phyloP scores from a whole-genome alignment of 352 stramenopile species.

The Pythium rishiriense region DNA sequence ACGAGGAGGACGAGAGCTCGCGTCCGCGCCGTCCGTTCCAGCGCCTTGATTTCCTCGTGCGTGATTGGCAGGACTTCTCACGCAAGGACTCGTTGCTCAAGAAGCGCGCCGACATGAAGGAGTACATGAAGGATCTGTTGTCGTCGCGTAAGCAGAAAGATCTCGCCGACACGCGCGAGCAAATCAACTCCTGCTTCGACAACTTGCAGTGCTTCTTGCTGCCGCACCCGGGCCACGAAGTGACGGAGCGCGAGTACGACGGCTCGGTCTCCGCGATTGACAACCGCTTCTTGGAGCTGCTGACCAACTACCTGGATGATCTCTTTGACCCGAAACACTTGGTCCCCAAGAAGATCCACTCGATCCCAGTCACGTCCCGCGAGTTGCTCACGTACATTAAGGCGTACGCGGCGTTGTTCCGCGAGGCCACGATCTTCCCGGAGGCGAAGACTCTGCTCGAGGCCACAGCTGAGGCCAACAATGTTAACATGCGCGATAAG shows the following conservation, averaged over 20 bases:
- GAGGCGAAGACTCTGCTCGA: conserved; percentile 97
- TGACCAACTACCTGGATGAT: conserved; percentile 94
- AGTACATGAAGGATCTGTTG: conserved; percentile 94
- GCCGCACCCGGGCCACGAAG: conserved; percentile 95
- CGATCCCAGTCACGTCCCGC: conserved; percentile 89
- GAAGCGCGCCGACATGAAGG: conserved; percentile 92
- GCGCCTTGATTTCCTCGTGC: conserved; percentile 97
- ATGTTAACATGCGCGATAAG: conserved; percentile 92
- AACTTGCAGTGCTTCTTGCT: conserved; percentile 95
- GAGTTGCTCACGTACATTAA: conserved; percentile 97
- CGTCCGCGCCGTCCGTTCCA: conserved; percentile 91
- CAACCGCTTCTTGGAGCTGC: conserved; percentile 90
- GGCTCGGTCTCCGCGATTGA: conserved; percentile 95
- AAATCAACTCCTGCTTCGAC: conserved; percentile 98
- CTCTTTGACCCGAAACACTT: conserved; percentile 92
- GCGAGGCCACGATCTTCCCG: conserved; percentile 94
- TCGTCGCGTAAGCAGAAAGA: conserved; percentile 93
- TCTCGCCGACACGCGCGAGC: conserved; percentile 91
- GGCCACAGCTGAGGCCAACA: conserved; percentile 97
- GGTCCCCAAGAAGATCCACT: conserved; percentile 94
- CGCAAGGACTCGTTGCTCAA: conserved; percentile 86
- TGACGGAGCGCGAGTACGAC: conserved; percentile 97
- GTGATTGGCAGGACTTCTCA: conserved; percentile 98
- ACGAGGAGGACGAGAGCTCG: conserved; percentile 33
- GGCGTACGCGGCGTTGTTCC: conserved; percentile 96